Base-by-base conservation (phyloP, 1,284 basidiomycete species). In the Athelia sp. region DNA sequence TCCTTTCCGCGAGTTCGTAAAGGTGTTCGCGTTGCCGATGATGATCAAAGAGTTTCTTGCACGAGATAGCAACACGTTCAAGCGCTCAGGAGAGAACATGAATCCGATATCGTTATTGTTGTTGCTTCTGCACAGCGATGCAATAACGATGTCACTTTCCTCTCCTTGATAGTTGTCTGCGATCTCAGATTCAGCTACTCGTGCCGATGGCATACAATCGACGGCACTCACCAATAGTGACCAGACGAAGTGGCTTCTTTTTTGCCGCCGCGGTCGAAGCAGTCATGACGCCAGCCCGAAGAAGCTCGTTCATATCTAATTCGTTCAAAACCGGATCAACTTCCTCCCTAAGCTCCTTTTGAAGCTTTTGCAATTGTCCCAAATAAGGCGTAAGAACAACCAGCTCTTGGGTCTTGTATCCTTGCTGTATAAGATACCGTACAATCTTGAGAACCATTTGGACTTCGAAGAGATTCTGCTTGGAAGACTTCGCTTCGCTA, bases 141-240 rank as follows among this genome's bases (percentile, higher is more conserved):
- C 68, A 24, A 86, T 70, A 23, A 86, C 79, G 40, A 86, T 78
- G 21, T 84, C 72, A 35, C 79, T 81, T 60, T 86, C 83, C 58
- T 86, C 84, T 22, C 84, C 84, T 55, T 86, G 83, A 52, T 81
- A 82, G 50, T 82, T 82, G 50, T 82, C 80, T 82, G 44, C 34
- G 8, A 21, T 26, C 43, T n/a, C 45, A 29, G 15, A 9, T 49
- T 45, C n/a, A 56, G 43, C 18, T 26, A 36, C 42, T 38, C 35
- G 47, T 10, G 43, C 38, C 21, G n/a, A 50, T 19, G 35, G 15
- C 13, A 31, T 32, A 17, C 11, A 35, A 17, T 18, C 17, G 13
- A 42, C 21, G 10, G 29, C 14, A 46, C 66, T 46, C 56, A 82
- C 82, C 82, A 15, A 84, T 84, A 0, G 83, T 85, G 1, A 81